A percentile compares a stretch with the other conserved stretches of the same genome.
Evolutionary conservation across 75 land plant species (phyloP).

Genomic region (Pinus taeda): DNA sequence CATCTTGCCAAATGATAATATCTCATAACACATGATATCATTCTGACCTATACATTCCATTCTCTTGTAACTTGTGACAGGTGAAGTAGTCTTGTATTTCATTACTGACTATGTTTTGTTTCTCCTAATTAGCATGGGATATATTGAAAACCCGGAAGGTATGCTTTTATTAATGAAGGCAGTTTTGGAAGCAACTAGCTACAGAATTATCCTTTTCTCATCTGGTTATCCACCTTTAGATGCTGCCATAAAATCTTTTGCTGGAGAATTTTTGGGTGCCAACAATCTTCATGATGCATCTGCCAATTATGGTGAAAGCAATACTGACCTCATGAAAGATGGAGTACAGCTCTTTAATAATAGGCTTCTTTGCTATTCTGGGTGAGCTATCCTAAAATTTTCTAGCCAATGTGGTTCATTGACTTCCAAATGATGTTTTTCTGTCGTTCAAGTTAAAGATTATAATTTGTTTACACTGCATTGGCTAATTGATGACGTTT

Average conservation of each 20-base stretch:
- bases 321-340: constrained; percentile 10
- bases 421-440: not conserved
- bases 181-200: constrained; percentile 42
- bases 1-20: not conserved
- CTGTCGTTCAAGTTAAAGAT: not conserved
- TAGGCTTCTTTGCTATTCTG: constrained; percentile 52
- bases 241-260: constrained; percentile 34
- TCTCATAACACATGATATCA: no score
- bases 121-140: constrained; percentile 81
- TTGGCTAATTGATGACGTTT: not conserved
- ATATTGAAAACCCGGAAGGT: constrained; percentile 56
- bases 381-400: constrained; percentile 27
- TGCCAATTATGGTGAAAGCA: not conserved
- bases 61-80: no score
- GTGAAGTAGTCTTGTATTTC: not conserved
- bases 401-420: not conserved
- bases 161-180: constrained; percentile 60
- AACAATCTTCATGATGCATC: not conserved
- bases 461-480: constrained; percentile 3
- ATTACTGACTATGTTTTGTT: constrained; percentile 6
- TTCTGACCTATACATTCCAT: no score
- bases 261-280: constrained; percentile 10
- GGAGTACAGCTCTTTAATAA: constrained; percentile 26
- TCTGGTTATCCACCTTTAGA: constrained; percentile 74
- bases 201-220: constrained; percentile 61